These are phyloP conservation scores for Rhodotorula sp. DNA, from an alignment of 1,284 basidiomycete species.

Conservation along the genomic window DNA sequence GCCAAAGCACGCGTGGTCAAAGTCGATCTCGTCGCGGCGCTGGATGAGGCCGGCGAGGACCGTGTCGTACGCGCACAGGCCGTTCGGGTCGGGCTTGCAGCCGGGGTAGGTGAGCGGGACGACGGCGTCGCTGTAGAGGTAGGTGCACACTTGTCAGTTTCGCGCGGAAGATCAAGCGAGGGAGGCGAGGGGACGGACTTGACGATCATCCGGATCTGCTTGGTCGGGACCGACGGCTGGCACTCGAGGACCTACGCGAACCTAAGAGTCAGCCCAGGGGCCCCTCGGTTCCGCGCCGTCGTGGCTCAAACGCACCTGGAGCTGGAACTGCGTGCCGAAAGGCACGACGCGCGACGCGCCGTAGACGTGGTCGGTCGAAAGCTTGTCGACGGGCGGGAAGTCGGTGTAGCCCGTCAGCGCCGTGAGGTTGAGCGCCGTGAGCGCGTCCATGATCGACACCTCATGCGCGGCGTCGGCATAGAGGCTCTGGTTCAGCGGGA, in stretches of 20 bases:
- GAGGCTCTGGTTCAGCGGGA: constrained; percentile 75
- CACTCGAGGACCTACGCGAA: constrained; percentile 50
- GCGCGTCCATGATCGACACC: constrained; percentile 68
- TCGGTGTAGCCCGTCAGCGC: constrained; percentile 42
- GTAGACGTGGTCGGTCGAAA: constrained; percentile 59
- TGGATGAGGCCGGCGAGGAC: constrained; percentile 72
- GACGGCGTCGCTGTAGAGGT: constrained; percentile 79
- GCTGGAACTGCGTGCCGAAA: constrained; percentile 61
- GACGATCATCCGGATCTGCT: constrained; percentile 51
- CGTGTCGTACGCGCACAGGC: constrained; percentile 73
- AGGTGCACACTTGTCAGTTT: background rate
- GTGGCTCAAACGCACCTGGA: constrained; percentile 35
- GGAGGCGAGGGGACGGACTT: constrained; percentile 38
- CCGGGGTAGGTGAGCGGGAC: constrained; percentile 70
- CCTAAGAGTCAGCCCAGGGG: too few species aligned
- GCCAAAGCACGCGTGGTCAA: constrained; percentile 71
- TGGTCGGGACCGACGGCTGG: constrained; percentile 43
- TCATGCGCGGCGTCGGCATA: constrained; percentile 74
- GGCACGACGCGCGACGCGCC: constrained; percentile 68
- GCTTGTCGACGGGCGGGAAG: constrained; percentile 36
- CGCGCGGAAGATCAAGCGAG: constrained; percentile 22
- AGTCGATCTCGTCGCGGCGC: constrained; percentile 69
- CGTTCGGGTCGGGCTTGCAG: constrained; percentile 65
- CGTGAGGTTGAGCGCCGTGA: constrained; percentile 72
- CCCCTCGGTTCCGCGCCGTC: too few species aligned